Conservation (phyloP, 352 stramenopile genomes). For the Pythium aquatile region DNA sequence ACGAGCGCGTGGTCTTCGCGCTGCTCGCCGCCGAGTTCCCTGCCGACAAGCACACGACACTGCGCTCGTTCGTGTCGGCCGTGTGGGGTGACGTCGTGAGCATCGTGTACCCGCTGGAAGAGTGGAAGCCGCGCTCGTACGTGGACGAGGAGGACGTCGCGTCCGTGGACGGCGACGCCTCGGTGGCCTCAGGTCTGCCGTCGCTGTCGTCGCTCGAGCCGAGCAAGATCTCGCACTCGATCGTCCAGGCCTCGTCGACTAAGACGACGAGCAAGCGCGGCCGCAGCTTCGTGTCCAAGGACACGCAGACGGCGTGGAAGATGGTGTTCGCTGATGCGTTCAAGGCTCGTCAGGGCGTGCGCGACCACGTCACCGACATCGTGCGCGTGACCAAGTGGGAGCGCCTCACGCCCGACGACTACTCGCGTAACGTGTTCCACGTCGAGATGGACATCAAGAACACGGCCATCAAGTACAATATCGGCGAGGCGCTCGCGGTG, state of each 20-base stretch:
- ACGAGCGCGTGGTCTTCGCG: conserved; percentile 57
- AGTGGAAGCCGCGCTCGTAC: conserved; percentile 40
- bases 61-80: conserved; percentile 53
- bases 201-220: conserved; percentile 39
- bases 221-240: conserved; percentile 54
- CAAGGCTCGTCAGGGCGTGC: conserved; percentile 44
- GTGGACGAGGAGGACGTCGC: conserved; percentile 8
- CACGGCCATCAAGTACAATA: conserved; percentile 80
- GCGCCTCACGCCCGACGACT: conserved; percentile 74
- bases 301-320: conserved; percentile 66
- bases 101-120: conserved; percentile 45
- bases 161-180: conserved; percentile 8
- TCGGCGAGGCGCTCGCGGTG: conserved; percentile 80
- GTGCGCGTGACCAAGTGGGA: conserved; percentile 77
- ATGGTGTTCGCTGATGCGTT: conserved; percentile 66
- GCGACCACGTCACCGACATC: conserved; percentile 69
- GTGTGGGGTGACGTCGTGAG: conserved; percentile 59
- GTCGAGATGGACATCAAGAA: conserved; percentile 84
- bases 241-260: conserved; percentile 15
- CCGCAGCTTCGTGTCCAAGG: conserved; percentile 39
- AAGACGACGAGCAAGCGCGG: conserved; percentile 40
- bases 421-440: conserved; percentile 87
- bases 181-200: conserved; percentile 9
- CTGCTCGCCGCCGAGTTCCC: conserved; percentile 48
- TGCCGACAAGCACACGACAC: conserved; percentile 37